phyloP scores from a whole-genome alignment of 75 land plant species.

The Larix kaempferi region DNA sequence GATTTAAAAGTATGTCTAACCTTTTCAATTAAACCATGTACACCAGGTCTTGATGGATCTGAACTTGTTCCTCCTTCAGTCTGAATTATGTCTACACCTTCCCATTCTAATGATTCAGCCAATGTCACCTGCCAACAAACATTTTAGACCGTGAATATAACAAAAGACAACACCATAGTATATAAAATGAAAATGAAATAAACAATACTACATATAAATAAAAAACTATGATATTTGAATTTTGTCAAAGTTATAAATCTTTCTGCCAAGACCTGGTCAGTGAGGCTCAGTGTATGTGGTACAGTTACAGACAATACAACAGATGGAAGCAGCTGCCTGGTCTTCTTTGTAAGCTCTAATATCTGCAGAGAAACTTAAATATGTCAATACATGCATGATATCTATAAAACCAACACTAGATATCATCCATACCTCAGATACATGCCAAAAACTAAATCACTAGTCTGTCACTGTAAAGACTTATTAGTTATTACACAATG shows the following conservation, averaged over 20 bases:
- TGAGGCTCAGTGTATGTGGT: constrained; percentile 83
- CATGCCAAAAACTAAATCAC: not conserved
- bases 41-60: constrained; percentile 69
- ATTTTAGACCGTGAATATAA: not conserved
- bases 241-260: not conserved
- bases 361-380: constrained; percentile 42
- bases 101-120: constrained; percentile 72
- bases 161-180: not conserved
- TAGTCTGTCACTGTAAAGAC: not conserved
- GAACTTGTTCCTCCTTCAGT: constrained; percentile 95
- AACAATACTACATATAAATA: not conserved
- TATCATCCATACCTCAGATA: not conserved
- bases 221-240: not conserved
- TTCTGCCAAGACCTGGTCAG: constrained; percentile 69
- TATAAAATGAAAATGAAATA: not conserved
- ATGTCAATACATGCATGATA: not conserved
- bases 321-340: constrained; percentile 66
- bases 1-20: constrained; percentile 20
- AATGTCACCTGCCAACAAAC: constrained; percentile 55
- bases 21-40: constrained; percentile 96
- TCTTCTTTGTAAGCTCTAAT: constrained; percentile 65
- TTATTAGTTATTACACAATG: not conserved
- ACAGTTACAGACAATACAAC: constrained; percentile 84
- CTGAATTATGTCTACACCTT: constrained; percentile 94
- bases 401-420: not conserved